Evolutionary conservation across 176 grass and related monocot genomes (phyloP).

Genomic region (Chrysopogon serrulatus): DNA sequence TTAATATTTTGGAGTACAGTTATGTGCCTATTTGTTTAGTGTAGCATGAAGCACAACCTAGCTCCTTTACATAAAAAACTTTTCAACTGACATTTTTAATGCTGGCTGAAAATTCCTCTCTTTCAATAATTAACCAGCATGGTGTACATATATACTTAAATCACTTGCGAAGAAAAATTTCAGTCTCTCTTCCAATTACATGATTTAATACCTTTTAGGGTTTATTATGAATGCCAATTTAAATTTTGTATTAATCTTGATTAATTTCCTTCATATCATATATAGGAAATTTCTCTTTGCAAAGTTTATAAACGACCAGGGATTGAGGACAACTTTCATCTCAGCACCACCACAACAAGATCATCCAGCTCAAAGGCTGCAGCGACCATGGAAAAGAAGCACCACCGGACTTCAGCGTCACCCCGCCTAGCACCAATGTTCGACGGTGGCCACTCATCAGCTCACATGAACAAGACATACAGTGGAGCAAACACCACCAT

Average conservation of each 20-base stretch:
- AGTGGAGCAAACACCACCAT: background rate
- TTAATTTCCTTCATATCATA: background rate
- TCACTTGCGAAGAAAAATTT: background rate
- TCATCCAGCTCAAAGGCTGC: constrained; percentile 41
- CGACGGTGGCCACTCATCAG: constrained; percentile 19
- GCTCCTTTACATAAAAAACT: background rate
- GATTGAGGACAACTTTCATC: constrained; percentile 68
- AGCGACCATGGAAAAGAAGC: constrained; percentile 20
- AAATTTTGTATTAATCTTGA: background rate
- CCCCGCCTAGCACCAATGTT: constrained; percentile 38
- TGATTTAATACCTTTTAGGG: background rate
- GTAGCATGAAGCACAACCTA: background rate
- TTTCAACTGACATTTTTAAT: background rate
- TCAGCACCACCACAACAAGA: constrained; percentile 29
- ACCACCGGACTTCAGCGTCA: background rate
- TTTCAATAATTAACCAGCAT: background rate
- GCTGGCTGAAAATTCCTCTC: background rate
- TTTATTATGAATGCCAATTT: background rate
- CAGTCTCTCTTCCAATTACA: background rate
- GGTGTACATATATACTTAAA: background rate
- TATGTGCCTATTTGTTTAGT: background rate
- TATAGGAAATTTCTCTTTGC: constrained; percentile 80
- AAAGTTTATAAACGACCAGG: constrained; percentile 89
- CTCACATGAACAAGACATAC: constrained; percentile 33
- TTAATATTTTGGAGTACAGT: background rate